Evolutionary conservation across 2,329 filamentous ascomycete genomes (phyloP).

Genomic region (Ophiocordyceps camponoti-floridani): DNA sequence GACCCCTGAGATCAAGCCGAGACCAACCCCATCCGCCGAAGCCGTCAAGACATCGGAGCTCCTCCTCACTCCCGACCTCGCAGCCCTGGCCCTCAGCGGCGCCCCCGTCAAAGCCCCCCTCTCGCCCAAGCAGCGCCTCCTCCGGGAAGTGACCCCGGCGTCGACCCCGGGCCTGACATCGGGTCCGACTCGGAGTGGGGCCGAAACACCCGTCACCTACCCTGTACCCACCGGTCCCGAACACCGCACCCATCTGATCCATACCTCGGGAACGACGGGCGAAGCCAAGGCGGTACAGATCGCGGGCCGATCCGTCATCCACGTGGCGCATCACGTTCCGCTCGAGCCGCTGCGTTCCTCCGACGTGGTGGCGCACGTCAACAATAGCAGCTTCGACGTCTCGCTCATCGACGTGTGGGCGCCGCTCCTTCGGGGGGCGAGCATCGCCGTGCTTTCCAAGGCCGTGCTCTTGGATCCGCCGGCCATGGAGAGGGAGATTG

Average conservation of each 20-base stretch:
- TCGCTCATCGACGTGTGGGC: not conserved
- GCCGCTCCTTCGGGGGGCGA: not conserved
- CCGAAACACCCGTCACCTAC: not conserved
- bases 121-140: too few species aligned
- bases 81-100: too few species aligned
- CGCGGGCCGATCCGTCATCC: not conserved
- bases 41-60: too few species aligned
- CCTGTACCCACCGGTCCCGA: not conserved
- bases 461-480: not conserved
- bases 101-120: too few species aligned
- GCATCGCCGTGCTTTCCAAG: not conserved
- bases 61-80: too few species aligned
- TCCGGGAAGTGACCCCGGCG: not conserved
- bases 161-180: not conserved
- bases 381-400: constrained; percentile 1
- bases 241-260: not conserved
- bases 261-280: not conserved
- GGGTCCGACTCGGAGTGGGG: not conserved
- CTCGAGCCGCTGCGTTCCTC: not conserved
- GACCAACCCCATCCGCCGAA: too few species aligned
- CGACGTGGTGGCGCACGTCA: constrained; percentile 1
- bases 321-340: not conserved
- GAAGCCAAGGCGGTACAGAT: constrained; percentile 1
- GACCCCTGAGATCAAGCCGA: too few species aligned
- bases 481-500: not conserved